Percentiles rank a stretch among this genome's conserved stretches.
These are phyloP conservation scores for Curvularia hawaiiensis DNA, from an alignment of 2,329 filamentous ascomycete species.

Conservation along the genomic window DNA sequence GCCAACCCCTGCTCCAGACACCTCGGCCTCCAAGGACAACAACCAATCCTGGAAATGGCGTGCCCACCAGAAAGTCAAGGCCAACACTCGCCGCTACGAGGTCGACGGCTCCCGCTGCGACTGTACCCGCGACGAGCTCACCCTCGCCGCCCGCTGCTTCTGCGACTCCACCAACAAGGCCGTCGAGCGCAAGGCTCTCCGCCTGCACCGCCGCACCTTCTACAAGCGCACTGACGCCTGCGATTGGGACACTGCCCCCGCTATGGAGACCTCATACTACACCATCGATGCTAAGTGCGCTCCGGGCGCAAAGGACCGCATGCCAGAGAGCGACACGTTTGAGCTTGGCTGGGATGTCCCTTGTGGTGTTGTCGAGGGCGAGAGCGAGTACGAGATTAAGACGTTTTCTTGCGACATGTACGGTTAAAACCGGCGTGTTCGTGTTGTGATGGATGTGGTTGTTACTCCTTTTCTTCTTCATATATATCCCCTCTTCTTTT, in stretches of 20 bases:
- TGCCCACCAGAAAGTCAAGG: constrained; percentile 20
- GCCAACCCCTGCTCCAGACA: constrained; percentile 12
- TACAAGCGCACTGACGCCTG: constrained; percentile 40
- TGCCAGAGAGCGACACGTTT: constrained; percentile 30
- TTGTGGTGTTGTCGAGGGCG: constrained; percentile 48
- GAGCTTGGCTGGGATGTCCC: constrained; percentile 51
- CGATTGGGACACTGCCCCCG: constrained; percentile 47
- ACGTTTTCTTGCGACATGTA: constrained; percentile 43
- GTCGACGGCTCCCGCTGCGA: constrained; percentile 41
- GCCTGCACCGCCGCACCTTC: constrained; percentile 37
- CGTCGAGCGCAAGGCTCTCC: constrained; percentile 41
- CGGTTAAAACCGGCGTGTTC: constrained; percentile 5
- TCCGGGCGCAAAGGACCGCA: constrained; percentile 35
- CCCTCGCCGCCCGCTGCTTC: constrained; percentile 29
- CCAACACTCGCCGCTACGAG: constrained; percentile 25
- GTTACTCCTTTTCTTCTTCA: constrained; percentile 6
- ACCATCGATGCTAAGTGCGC: constrained; percentile 47
- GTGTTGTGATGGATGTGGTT: background rate
- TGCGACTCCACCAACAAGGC: constrained; percentile 29
- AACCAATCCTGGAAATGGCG: constrained; percentile 7
- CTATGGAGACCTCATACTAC: constrained; percentile 51
- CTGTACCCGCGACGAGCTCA: constrained; percentile 27
- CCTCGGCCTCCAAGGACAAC: constrained; percentile 8
- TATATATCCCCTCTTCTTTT: constrained; percentile 6
- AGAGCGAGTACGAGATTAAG: constrained; percentile 52